Evolutionary conservation across 2,329 filamentous ascomycete species (phyloP).

Genomic region (Phyllosticta citriasiana): DNA sequence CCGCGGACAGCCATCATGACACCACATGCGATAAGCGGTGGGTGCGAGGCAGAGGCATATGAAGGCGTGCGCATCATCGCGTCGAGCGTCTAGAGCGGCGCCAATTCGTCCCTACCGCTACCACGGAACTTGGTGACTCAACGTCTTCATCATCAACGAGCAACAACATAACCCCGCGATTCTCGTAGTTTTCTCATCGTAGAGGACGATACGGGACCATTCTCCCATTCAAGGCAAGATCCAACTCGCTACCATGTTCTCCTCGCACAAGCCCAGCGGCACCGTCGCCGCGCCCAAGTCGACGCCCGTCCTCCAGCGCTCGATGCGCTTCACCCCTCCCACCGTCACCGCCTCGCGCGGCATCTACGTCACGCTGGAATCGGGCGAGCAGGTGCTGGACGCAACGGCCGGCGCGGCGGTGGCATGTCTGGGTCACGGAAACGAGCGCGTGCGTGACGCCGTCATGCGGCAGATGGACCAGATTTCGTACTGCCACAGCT

Average conservation of each 20-base stretch:
- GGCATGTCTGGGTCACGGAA: constrained; percentile 58
- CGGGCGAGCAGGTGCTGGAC: constrained; percentile 56
- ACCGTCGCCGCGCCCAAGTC: not conserved
- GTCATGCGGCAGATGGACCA: constrained; percentile 50
- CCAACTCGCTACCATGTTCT: not conserved
- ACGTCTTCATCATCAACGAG: not conserved
- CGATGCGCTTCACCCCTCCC: constrained; percentile 37
- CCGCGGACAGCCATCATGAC: not conserved
- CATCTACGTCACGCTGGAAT: constrained; percentile 42
- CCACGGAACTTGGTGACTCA: not conserved
- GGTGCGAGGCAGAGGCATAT: not conserved
- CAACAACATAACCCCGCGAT: not conserved
- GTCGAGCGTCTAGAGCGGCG: not conserved
- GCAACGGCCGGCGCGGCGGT: constrained; percentile 66
- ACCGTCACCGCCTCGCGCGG: constrained; percentile 41
- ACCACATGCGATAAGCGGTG: not conserved
- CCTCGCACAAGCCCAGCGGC: not conserved
- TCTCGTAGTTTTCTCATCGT: not conserved
- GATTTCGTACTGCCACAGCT: constrained; percentile 49
- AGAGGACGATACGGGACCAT: not conserved
- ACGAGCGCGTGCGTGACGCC: constrained; percentile 49
- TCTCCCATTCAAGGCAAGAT: not conserved
- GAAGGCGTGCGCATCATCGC: not conserved
- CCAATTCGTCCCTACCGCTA: too few species aligned
- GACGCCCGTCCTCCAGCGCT: constrained; percentile 41